Base-by-base conservation (phyloP, 441 rosid species). In the Isatis lusitanica region DNA sequence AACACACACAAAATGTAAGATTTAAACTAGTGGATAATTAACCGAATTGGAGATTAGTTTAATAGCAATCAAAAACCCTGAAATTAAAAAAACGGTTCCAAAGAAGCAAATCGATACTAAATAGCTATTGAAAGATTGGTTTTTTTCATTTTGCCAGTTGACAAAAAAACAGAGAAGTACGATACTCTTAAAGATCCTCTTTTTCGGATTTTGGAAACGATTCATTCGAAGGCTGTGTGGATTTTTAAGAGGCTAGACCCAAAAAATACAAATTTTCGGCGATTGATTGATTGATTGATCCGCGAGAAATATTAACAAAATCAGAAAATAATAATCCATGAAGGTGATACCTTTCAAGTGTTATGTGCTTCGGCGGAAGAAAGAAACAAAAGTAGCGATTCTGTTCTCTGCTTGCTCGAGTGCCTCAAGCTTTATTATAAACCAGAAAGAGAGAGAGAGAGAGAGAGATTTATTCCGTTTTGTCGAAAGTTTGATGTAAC, bases 271-370 rank as follows among this genome's bases (percentile, higher is more conserved):
- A 21, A 21, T 1, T 21, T 21, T 21, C 24, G 24, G 24, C 24
- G 24, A 21, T 4, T 30, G 15, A 12, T 40, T 40, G 15, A 12
- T 40, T 40, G 74, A 70, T 51, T 55, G 33, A 57, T 70, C 17
- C 47, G 1, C 17, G 58, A 66, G 26, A 48, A 8, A 58, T 30
- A 24, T 11, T 13, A 10, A 26, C 28, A 8, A 28, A 28, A 10
- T 26, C 28, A 28, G 13, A 36, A 16, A 40, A 67, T 9, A 18
- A 24, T 0, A 43, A 43, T 15, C 17, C 17, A 66, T 66, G 48
- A 69, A 70, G 79, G 11, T 44, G 60, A 21, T 76, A 76, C 79
- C 79, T 70, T 76, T 70, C 8, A 31, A 61, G n/a, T 40, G 18
- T 10, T 35, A 26, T 48, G 61, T 59, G 64, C 26, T 69, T 69